These are phyloP conservation scores for Cadophora malorum DNA, from an alignment of 2,329 filamentous ascomycete species.

Conservation along the genomic window DNA sequence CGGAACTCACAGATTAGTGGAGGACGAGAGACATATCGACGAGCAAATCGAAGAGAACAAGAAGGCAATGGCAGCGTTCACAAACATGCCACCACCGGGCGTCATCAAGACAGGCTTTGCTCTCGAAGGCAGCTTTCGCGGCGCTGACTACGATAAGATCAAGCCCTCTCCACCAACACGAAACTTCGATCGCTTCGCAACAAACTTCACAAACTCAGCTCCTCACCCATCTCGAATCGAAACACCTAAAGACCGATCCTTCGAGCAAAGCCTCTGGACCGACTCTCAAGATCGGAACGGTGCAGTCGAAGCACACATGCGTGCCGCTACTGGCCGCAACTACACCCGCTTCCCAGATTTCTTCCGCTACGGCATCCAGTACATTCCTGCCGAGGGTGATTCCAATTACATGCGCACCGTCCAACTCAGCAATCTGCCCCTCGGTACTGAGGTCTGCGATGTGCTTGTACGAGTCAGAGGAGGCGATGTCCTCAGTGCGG, in stretches of 20 bases:
- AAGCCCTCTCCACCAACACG: background rate
- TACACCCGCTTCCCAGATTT: slow-evolving; percentile 31
- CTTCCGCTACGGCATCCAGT: slow-evolving; percentile 39
- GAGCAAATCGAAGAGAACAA: slow-evolving; percentile 28
- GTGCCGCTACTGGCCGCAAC: background rate
- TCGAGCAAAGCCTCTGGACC: slow-evolving; percentile 22
- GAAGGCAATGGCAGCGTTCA: slow-evolving; percentile 28
- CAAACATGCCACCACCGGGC: slow-evolving; percentile 28
- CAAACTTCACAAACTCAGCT: background rate
- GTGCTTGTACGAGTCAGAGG: slow-evolving; percentile 38
- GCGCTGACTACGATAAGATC: slow-evolving; percentile 32
- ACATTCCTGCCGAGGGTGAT: slow-evolving; percentile 31
- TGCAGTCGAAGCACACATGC: slow-evolving; percentile 27
- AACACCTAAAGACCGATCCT: background rate
- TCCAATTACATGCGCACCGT: slow-evolving; percentile 36
- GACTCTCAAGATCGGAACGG: slow-evolving; percentile 26
- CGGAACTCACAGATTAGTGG: background rate
- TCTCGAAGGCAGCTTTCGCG: slow-evolving; percentile 25
- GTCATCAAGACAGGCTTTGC: slow-evolving; percentile 37
- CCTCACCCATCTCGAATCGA: background rate
- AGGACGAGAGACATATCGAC: slow-evolving; percentile 25
- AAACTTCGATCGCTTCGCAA: slow-evolving; percentile 1
- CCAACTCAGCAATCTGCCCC: slow-evolving; percentile 36
- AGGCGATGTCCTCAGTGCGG: slow-evolving; percentile 35
- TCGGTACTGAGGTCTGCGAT: slow-evolving; percentile 33